Percentiles rank a stretch among this genome's conserved stretches.
Conservation (phyloP, 306 rosid species). For the Calophaca sinica region DNA sequence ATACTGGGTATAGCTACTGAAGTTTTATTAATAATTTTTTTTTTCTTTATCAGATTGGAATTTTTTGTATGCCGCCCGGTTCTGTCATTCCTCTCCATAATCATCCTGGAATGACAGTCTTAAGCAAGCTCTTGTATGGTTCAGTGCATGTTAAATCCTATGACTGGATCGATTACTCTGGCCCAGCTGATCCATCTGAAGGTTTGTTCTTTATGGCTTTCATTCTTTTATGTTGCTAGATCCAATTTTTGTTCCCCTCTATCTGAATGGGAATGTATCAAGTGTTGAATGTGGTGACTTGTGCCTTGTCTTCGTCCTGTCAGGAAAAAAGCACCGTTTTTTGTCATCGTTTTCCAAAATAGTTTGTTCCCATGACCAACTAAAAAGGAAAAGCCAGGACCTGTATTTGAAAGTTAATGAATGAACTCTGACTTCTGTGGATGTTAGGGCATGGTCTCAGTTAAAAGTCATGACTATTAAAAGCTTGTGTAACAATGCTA, state of each 20-base stretch:
- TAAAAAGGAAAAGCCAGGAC: not conserved
- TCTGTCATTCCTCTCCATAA: constrained; percentile 93
- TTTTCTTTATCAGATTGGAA: constrained; percentile 77
- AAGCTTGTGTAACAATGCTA: not conserved
- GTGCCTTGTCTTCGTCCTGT: too few species aligned
- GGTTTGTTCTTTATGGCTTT: constrained; percentile 59
- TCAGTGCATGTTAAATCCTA: constrained; percentile 79
- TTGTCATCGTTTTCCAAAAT: not conserved
- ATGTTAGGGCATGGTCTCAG: constrained; percentile 9
- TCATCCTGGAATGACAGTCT: constrained; percentile 97
- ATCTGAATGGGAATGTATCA: not conserved
- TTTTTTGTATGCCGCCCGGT: constrained; percentile 93
- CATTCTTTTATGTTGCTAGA: constrained; percentile 14
- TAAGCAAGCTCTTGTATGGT: constrained; percentile 97
- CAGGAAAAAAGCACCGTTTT: too few species aligned
- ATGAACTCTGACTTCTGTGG: constrained; percentile 5
- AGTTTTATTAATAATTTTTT: constrained; percentile 18
- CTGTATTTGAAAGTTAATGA: not conserved
- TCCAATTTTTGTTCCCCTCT: constrained; percentile 35
- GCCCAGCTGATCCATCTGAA: constrained; percentile 59
- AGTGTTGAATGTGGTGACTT: constrained; percentile 14
- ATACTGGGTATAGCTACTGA: not conserved
- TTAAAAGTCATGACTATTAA: not conserved
- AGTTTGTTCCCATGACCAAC: not conserved
- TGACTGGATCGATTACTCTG: constrained; percentile 87